Percentiles rank a stretch among this genome's conserved stretches.
phyloP scores from a whole-genome alignment of 1,139 yeast genomes.

The Suhomyces yuchorum region DNA sequence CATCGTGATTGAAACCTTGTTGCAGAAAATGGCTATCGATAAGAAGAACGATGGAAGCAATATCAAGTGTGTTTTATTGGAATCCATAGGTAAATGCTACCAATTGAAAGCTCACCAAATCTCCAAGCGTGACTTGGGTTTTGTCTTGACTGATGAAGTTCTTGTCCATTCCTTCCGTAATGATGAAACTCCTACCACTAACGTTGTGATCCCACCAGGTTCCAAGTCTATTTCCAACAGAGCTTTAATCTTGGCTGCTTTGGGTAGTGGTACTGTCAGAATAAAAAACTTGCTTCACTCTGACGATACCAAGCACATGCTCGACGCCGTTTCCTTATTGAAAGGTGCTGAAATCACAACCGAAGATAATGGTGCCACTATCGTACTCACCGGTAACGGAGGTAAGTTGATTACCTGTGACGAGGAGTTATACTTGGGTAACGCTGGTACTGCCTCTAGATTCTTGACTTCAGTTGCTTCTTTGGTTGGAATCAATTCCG shows the following conservation, averaged over 20 bases:
- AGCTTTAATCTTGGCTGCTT: slow-evolving; percentile 89
- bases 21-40: slow-evolving; percentile 90
- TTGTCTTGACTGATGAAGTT: slow-evolving; percentile 83
- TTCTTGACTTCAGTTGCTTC: slow-evolving; percentile 91
- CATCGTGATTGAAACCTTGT: slow-evolving; percentile 70
- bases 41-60: slow-evolving; percentile 93
- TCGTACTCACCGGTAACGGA: slow-evolving; percentile 85
- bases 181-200: slow-evolving; percentile 42
- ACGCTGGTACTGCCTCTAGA: slow-evolving; percentile 98
- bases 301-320: slow-evolving; percentile 95
- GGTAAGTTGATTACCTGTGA: slow-evolving; percentile 66
- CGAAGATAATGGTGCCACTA: slow-evolving; percentile 87
- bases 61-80: slow-evolving; percentile 83
- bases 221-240: slow-evolving; percentile 96
- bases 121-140: slow-evolving; percentile 74
- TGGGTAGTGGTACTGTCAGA: slow-evolving; percentile 82
- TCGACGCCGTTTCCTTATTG: slow-evolving; percentile 76
- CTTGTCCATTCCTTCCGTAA: slow-evolving; percentile 58
- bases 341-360: slow-evolving; percentile 80
- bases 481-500: slow-evolving; percentile 51
- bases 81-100: slow-evolving; percentile 83
- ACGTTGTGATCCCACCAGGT: slow-evolving; percentile 83
- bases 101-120: slow-evolving; percentile 88
- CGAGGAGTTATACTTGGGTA: slow-evolving; percentile 80
- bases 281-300: slow-evolving; percentile 87